Evolutionary conservation across 768 basidiomycete species (phyloP).

Genomic region (Rhizopogon vulgaris): DNA sequence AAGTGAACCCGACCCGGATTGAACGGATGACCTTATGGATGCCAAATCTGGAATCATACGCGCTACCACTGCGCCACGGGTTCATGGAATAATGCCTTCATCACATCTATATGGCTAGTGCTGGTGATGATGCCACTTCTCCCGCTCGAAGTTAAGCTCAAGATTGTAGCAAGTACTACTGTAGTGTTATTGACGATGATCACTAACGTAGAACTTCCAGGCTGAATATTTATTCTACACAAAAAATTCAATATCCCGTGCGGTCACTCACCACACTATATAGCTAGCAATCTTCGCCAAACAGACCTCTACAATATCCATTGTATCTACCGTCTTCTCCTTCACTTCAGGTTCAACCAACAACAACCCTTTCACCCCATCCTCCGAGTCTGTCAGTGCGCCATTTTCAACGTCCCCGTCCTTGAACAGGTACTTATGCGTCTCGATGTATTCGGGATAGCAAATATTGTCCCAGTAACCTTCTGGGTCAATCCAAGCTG

Average conservation of each 20-base stretch:
- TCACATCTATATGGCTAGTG: too few relatives aligned
- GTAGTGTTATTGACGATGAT: too few relatives aligned
- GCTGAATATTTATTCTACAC: too few relatives aligned
- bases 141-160: too few relatives aligned
- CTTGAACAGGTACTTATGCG: conserved; percentile 67
- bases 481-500: conserved; percentile 83
- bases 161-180: too few relatives aligned
- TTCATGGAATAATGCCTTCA: not conserved
- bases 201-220: too few relatives aligned
- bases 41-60: conserved; percentile 24
- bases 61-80: conserved; percentile 23
- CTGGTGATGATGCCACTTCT: too few relatives aligned
- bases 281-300: conserved; percentile 38
- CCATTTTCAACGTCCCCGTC: conserved; percentile 74
- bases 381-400: conserved; percentile 25
- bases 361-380: conserved; percentile 47
- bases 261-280: not conserved
- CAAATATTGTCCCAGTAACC: conserved; percentile 89
- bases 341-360: conserved; percentile 52
- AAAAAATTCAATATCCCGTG: not conserved
- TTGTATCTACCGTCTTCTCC: conserved; percentile 50
- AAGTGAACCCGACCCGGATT: conserved; percentile 29
- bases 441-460: conserved; percentile 87
- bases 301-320: conserved; percentile 49
- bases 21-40: conserved; percentile 46